Evolutionary conservation across 2,329 filamentous ascomycete genomes (phyloP).

Genomic region (Verticillium zaregamsianum): DNA sequence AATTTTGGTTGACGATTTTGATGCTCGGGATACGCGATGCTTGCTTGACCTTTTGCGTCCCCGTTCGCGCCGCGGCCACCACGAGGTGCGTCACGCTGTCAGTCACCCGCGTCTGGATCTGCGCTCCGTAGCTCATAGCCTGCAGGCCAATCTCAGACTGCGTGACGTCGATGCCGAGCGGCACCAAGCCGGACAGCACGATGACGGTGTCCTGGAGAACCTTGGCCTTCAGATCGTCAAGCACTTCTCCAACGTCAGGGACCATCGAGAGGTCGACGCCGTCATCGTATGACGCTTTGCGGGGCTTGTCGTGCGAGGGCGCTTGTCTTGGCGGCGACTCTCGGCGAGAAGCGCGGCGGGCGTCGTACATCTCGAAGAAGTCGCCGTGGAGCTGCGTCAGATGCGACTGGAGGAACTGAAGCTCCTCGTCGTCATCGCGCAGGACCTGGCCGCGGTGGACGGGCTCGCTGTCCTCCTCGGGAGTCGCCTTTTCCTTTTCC

Average conservation of each 20-base stretch:
- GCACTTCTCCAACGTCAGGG: slow-evolving; percentile 81
- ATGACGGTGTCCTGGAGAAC: slow-evolving; percentile 73
- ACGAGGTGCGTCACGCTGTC: slow-evolving; percentile 70
- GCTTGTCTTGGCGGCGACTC: slow-evolving; percentile 21
- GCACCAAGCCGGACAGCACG: slow-evolving; percentile 87
- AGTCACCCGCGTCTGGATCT: slow-evolving; percentile 52
- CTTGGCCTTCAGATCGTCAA: slow-evolving; percentile 73
- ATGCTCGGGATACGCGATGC: slow-evolving; percentile 75
- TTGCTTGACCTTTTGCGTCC: slow-evolving; percentile 87
- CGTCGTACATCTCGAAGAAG: slow-evolving; percentile 83
- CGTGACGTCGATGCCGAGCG: slow-evolving; percentile 72
- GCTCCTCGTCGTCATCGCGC: slow-evolving; percentile 81
- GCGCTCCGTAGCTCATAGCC: slow-evolving; percentile 79
- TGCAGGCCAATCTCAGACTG: slow-evolving; percentile 84
- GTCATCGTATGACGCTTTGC: slow-evolving; percentile 27
- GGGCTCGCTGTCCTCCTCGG: slow-evolving; percentile 34
- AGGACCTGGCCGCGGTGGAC: slow-evolving; percentile 67
- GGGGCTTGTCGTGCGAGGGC: slow-evolving; percentile 8
- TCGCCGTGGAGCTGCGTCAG: slow-evolving; percentile 69
- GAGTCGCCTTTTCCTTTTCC: slow-evolving; percentile 45
- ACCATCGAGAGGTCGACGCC: slow-evolving; percentile 51
- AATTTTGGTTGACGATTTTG: slow-evolving; percentile 87
- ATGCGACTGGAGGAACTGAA: slow-evolving; percentile 71
- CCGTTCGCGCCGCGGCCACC: slow-evolving; percentile 63
- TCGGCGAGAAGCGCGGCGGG: slow-evolving; percentile 35